A percentile compares a stretch with the other conserved stretches of the same genome.
Evolutionary conservation across 2,329 filamentous ascomycete species (phyloP).

Genomic region (Colletotrichum sidae): DNA sequence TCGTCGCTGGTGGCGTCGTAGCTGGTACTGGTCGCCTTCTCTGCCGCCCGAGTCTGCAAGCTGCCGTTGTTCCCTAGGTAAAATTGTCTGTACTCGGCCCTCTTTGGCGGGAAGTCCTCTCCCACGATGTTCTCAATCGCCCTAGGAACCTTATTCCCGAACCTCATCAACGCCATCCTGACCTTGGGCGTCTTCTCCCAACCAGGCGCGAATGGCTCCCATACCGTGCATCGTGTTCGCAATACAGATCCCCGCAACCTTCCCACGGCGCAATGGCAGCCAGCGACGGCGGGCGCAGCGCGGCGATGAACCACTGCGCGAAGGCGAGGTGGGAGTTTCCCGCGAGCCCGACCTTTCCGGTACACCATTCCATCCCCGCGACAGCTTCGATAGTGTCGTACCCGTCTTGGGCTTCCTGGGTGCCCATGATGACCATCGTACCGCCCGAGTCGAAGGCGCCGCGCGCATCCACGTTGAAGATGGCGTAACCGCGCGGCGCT

Average conservation of each 20-base stretch:
- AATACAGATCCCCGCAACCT: slow-evolving; percentile 45
- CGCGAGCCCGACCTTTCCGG: slow-evolving; percentile 43
- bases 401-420: slow-evolving; percentile 41
- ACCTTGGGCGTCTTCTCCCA: slow-evolving; percentile 59
- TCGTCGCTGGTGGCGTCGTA: slow-evolving; percentile 8
- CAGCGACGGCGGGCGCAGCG: slow-evolving; percentile 35
- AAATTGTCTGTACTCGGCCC: slow-evolving; percentile 39
- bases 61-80: slow-evolving; percentile 47
- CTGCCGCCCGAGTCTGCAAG: slow-evolving; percentile 50
- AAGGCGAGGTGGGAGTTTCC: slow-evolving; percentile 45
- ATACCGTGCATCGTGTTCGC: slow-evolving; percentile 40
- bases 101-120: slow-evolving; percentile 43
- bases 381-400: slow-evolving; percentile 43
- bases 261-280: slow-evolving; percentile 53
- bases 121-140: slow-evolving; percentile 44
- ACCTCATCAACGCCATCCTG: slow-evolving; percentile 50
- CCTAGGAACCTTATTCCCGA: slow-evolving; percentile 41
- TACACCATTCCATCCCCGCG: slow-evolving; percentile 41
- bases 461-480: slow-evolving; percentile 46
- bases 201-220: slow-evolving; percentile 44
- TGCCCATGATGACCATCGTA: slow-evolving; percentile 41
- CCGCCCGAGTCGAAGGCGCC: slow-evolving; percentile 43
- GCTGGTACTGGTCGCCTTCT: slow-evolving; percentile 46
- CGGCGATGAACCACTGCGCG: slow-evolving; percentile 41
- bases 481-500: slow-evolving; percentile 43